Conservation (phyloP, 2,329 filamentous ascomycete genomes). For the Fusarium pininemorale region DNA sequence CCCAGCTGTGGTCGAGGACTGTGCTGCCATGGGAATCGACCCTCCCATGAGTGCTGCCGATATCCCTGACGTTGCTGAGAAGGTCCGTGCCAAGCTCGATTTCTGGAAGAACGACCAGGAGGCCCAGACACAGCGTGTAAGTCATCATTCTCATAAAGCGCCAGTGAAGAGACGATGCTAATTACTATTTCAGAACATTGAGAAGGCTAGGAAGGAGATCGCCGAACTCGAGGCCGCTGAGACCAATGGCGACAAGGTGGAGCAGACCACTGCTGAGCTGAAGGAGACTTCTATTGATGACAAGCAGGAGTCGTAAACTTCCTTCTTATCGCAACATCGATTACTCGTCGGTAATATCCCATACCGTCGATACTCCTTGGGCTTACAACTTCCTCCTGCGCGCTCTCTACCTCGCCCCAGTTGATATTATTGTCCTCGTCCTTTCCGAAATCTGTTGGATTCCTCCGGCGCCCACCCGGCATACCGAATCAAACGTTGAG, state of each 20-base stretch:
- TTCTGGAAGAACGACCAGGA: conserved; percentile 93
- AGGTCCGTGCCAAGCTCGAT: conserved; percentile 90
- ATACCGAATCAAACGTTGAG: conserved; percentile 12
- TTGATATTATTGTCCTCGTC: background rate
- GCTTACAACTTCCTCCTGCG: conserved; percentile 5
- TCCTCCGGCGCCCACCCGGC: conserved; percentile 10
- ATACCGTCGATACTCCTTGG: conserved; percentile 16
- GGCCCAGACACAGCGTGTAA: conserved; percentile 87
- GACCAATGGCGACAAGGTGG: conserved; percentile 62
- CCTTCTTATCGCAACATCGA: background rate
- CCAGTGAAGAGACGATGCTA: conserved; percentile 36
- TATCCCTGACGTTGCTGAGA: conserved; percentile 81
- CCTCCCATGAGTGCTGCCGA: conserved; percentile 88
- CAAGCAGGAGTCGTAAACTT: conserved; percentile 57
- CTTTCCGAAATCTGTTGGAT: conserved; percentile 9
- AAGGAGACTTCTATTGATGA: conserved; percentile 63
- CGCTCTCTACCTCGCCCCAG: background rate
- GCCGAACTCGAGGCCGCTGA: conserved; percentile 78
- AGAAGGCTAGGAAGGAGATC: conserved; percentile 96
- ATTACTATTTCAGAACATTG: conserved; percentile 77
- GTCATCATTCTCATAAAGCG: conserved; percentile 46
- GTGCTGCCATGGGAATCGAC: conserved; percentile 83
- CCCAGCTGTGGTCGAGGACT: conserved; percentile 90
- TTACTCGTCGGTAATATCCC: conserved; percentile 23
- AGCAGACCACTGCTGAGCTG: conserved; percentile 61